phyloP scores from a whole-genome alignment of 1,284 basidiomycete species.

The Phylloboletellus chloephorus region DNA sequence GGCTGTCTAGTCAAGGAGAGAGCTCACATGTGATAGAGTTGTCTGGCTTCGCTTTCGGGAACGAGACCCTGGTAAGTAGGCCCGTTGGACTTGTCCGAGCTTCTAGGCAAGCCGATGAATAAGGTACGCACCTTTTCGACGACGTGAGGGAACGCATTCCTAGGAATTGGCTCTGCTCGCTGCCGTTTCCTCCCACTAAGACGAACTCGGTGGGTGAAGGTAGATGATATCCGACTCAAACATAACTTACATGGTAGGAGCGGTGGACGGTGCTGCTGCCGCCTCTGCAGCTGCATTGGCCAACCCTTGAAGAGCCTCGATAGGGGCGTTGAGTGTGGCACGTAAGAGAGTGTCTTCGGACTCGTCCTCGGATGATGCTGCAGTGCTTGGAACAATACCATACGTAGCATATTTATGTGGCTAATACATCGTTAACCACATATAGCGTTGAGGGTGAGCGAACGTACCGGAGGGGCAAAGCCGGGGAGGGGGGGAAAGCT shows the following conservation, averaged over 20 bases:
- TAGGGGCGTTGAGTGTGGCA: conserved; percentile 80
- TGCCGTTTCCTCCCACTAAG: conserved; percentile 79
- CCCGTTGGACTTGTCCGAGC: conserved; percentile 2
- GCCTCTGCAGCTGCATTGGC: conserved; percentile 92
- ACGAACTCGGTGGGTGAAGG: conserved; percentile 13
- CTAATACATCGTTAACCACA: conserved; percentile 34
- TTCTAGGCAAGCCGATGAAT: conserved; percentile 1
- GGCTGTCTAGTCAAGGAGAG: conserved; percentile 4
- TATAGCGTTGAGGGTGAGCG: background rate
- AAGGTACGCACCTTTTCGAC: conserved; percentile 61
- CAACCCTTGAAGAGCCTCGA: conserved; percentile 86
- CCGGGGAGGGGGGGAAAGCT: conserved; percentile 81
- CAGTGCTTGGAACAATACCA: conserved; percentile 77
- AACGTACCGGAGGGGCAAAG: conserved; percentile 78
- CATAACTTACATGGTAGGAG: conserved; percentile 25
- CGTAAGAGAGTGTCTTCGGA: conserved; percentile 82
- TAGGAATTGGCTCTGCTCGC: conserved; percentile 79
- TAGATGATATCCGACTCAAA: conserved; percentile 15
- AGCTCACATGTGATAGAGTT: conserved; percentile 74
- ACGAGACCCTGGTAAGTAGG: conserved; percentile 58
- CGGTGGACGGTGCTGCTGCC: conserved; percentile 60
- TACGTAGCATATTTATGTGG: conserved; percentile 88
- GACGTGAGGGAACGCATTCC: conserved; percentile 79
- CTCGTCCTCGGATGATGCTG: conserved; percentile 82
- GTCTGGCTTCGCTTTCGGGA: conserved; percentile 69